These are phyloP conservation scores for Saccharomycopsis capsularis DNA, from an alignment of 805 yeast genomes.

Conservation along the genomic window DNA sequence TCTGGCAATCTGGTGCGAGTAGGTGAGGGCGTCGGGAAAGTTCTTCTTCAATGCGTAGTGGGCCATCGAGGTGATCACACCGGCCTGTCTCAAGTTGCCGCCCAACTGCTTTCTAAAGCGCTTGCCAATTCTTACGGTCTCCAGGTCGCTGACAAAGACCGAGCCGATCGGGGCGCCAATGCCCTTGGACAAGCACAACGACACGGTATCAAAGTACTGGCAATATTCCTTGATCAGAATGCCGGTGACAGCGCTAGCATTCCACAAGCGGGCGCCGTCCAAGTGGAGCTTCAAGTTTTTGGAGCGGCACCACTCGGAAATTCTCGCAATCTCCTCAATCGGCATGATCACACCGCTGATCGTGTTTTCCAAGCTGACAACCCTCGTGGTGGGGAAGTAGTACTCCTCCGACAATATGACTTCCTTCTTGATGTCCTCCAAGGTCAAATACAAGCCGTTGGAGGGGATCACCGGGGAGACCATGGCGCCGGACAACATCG, in stretches of 20 bases:
- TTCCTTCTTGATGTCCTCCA: slow-evolving; percentile 66
- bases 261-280: slow-evolving; percentile 96
- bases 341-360: slow-evolving; percentile 80
- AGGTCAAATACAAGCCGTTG: slow-evolving; percentile 69
- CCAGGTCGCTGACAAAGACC: slow-evolving; percentile 61
- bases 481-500: slow-evolving; percentile 87
- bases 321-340: slow-evolving; percentile 63
- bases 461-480: slow-evolving; percentile 74
- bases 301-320: slow-evolving; percentile 44
- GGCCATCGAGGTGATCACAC: slow-evolving; percentile 77
- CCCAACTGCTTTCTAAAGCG: slow-evolving; percentile 90
- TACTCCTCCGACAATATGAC: slow-evolving; percentile 68
- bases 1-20: slow-evolving; percentile 45
- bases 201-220: slow-evolving; percentile 75
- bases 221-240: slow-evolving; percentile 65
- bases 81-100: slow-evolving; percentile 89
- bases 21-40: slow-evolving; percentile 44
- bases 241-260: slow-evolving; percentile 73
- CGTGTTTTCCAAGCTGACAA: slow-evolving; percentile 84
- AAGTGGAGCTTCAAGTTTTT: slow-evolving; percentile 62
- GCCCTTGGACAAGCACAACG: slow-evolving; percentile 82
- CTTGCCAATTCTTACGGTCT: slow-evolving; percentile 60
- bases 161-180: slow-evolving; percentile 94
- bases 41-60: slow-evolving; percentile 68
- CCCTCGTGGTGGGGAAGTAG: slow-evolving; percentile 82